Base-by-base conservation (phyloP, 1,284 basidiomycete genomes). In the Filobasidium uniguttulatum region DNA sequence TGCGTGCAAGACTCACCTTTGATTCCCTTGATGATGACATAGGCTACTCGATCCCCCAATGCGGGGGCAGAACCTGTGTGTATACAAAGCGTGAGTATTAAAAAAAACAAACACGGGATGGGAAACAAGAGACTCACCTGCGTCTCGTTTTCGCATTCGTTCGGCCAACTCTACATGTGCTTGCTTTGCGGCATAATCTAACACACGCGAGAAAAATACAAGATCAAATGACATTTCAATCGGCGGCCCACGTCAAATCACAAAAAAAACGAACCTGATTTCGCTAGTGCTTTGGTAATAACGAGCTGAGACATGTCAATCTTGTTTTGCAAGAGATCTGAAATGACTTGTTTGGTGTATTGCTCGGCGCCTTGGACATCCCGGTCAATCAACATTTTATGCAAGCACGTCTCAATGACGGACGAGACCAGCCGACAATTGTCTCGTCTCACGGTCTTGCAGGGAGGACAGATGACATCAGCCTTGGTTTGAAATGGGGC, bases 241-340 rank as follows among this genome's bases (percentile, higher is more conserved):
- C 10, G 33, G 17, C n/a, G 7, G 28, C 37, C 2, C 31, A 15
- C 31, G 3, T 30, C 22, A 20, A 34, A 30, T n/a, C 22, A 22
- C 4, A 8, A 3, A 44, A 15, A 6, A 5, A 5, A 66, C 77
- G 48, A 53, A 84, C 83, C 82, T 34, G 79, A 74, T 71, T 96
- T 97, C 0, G 91, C 75, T 15, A 96, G 73, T 0, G 91, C 91
- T 62, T 97, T 97, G 6, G 90, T 96, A 61, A 97, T 97, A 60
- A 97, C 90, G 17, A 97, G 75, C 63, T 96, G 90, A 7, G 90
- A 94, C 85, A 97, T 90, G 65, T 97, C 90, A 46, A 97, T 75
- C 68, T 84, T 90, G 70, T 96, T 96, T 64, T 93, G 91, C 25
- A 97, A 71, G 1, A 97, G 74, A 60, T 96, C 90, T 0, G 89